Evolutionary conservation across 176 grass and related monocot species (phyloP).

Genomic region (Guadua angustifolia): DNA sequence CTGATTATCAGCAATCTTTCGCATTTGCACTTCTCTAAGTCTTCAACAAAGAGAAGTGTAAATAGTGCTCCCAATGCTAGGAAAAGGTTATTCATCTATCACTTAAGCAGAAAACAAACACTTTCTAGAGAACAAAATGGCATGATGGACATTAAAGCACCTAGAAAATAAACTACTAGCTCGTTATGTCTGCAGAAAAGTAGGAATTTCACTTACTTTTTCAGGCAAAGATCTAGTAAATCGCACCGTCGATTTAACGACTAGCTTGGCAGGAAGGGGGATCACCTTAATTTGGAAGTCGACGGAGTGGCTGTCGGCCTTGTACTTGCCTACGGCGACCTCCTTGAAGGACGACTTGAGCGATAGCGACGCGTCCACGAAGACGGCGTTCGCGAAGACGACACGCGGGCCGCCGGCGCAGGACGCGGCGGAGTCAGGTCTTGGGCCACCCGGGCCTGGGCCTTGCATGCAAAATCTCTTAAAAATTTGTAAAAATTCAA

Average conservation of each 20-base stretch:
- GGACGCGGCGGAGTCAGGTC: no score
- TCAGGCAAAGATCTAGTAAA: neutral
- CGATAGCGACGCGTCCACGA: conserved; percentile 54
- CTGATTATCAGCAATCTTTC: neutral
- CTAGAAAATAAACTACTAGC: neutral
- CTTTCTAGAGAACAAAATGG: neutral
- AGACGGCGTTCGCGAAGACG: conserved; percentile 61
- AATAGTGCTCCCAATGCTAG: neutral
- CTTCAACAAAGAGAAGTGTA: neutral
- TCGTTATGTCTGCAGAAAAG: neutral
- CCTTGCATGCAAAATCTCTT: no score
- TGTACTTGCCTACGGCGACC: conserved; percentile 48
- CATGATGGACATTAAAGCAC: neutral
- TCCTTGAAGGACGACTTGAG: conserved; percentile 59
- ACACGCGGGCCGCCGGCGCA: conserved; percentile 64
- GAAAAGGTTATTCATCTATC: neutral
- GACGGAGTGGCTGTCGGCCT: conserved; percentile 50
- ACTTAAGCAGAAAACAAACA: conserved; percentile 14
- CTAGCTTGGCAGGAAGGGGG: neutral
- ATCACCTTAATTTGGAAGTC: conserved; percentile 68
- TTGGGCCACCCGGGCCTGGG: no score
- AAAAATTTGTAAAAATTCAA: no score
- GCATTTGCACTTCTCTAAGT: neutral
- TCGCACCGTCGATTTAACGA: no score
- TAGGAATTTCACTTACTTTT: neutral